phyloP scores from a whole-genome alignment of 148 eudicot species.

The Cornus controversa region DNA sequence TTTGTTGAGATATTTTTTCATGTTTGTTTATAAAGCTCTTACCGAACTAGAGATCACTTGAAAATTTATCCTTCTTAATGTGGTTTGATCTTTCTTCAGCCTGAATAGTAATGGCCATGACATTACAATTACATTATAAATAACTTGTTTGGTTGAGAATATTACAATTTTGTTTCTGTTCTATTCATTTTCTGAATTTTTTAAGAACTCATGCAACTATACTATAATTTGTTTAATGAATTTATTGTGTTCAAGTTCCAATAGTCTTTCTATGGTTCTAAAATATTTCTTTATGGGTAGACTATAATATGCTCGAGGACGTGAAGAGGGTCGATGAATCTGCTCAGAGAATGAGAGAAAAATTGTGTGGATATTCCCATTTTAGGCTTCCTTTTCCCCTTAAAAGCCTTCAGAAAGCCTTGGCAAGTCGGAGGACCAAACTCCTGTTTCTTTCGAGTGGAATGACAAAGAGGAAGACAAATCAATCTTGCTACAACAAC shows the following conservation, averaged over 20 bases:
- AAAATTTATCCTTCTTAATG: too few relatives aligned
- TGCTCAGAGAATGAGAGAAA: slow-evolving; percentile 61
- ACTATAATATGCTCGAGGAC: slow-evolving; percentile 88
- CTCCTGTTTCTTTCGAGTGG: slow-evolving; percentile 62
- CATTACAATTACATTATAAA: too few relatives aligned
- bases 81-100: too few relatives aligned
- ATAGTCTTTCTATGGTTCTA: neutral
- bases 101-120: too few relatives aligned
- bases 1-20: neutral
- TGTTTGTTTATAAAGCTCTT: too few relatives aligned
- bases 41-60: too few relatives aligned
- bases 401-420: slow-evolving; percentile 53
- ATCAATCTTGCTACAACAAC: slow-evolving; percentile 48
- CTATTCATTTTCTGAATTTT: neutral
- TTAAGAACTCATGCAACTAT: neutral
- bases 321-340: slow-evolving; percentile 94
- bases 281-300: slow-evolving; percentile 27
- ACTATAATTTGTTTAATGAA: neutral
- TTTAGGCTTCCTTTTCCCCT: slow-evolving; percentile 61
- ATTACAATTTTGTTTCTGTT: slow-evolving; percentile 1
- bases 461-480: slow-evolving; percentile 74
- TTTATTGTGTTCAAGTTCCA: neutral
- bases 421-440: slow-evolving; percentile 47
- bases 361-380: slow-evolving; percentile 46
- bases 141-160: neutral